Evolutionary conservation across 371 early-diverging fungal genomes (phyloP), one percentile per base, ranked within the genome.

Genomic region (Batkoa obscura): DNA sequence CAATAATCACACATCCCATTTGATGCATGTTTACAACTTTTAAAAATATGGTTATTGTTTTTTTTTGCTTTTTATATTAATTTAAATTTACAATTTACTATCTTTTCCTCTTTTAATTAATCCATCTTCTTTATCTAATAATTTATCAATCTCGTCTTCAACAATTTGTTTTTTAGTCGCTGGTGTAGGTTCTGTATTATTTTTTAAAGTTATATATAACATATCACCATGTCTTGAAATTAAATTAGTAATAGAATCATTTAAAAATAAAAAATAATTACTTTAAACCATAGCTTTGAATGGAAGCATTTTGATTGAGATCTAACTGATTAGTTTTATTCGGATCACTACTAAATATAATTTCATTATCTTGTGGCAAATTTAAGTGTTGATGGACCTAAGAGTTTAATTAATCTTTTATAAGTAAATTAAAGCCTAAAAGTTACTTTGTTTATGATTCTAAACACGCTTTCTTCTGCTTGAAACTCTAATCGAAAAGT

Each of bases 1-100:
- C 98, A 98, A 66, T 98, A 94, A 62, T 93, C 93, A 68, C 98
- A 98, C 95, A 96, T 96, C 41, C 90, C 93, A 43, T 83, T 79
- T 13, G 68, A 64, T 6, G 88, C 82, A 64, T 95, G 98, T 51
- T 85, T 84, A 71, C 98, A 96, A 67, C 87, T 86, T 59, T 0
- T 57, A 37, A 36, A 8, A 39, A 31, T 47, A 41, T 12, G 32
- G 37, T 55, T 35, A 12, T 56, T 51, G 15, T 12, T 49, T 17
- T 34, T 31, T 5, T 2, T 13, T 55, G 0, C 1, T 30, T n/a
- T n/a, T n/a, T n/a, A n/a, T n/a, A n/a, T n/a, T n/a, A n/a, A n/a
- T n/a, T n/a, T n/a, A n/a, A 60, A 35, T 74, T 64, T 77, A 88
- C 90, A 94, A 90, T 45, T 75, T 79, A 0, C 75, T 59, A 66